Base-by-base conservation (phyloP, 225 moss, liverwort and hornwort genomes). In the Asterella californica region DNA sequence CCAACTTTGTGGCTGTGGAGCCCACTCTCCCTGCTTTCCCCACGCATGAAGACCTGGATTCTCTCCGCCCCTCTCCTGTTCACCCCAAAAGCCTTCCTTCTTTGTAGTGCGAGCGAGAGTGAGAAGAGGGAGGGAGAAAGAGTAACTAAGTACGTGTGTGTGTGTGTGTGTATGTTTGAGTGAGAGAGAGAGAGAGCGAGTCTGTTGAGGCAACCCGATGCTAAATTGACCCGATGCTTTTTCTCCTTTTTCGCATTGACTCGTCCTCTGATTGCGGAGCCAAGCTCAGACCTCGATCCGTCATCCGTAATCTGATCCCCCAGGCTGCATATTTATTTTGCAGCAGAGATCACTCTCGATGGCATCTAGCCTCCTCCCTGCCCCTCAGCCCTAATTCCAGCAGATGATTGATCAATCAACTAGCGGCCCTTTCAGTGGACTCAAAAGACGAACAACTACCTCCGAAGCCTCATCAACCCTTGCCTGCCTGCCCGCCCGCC, bases 1-100 rank as follows among this genome's bases (percentile, higher is more conserved):
- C 15, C 32, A 36, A 34, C 67, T 67, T 67, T 67, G 61, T 25
- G 61, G 2, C 67, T 15, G 72, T 46, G 34, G 25, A 9, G 11
- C 46, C 46, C 72, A 48, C 72, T 6, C 69, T 47, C 37, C 42
- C 42, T 46, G 34, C 72, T 72, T 72, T 72, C 29, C 34, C 72
- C 72, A 72, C 72, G 72, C 72, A 72, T 72, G 72, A 72, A 46
- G 72, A 72, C 24, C 72, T 72, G 38, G 72, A 72, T 72, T 72
- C 72, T 72, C 46, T 72, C 72, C 72, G 4, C 2, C 72, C 72
- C 72, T 46, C n/a, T 54, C 0, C n/a, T 74, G 49, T 71, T 50
- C 50, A 50, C 25, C 4, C 34, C 64, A 32, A 65, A 32, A 33
- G 33, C 18, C 36, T 15, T 18, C 33, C 34, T 34, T 11, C 67